Evolutionary conservation across 75 land plant species (phyloP), one percentile per base, ranked within the genome.

Genomic region (Pinus taeda): DNA sequence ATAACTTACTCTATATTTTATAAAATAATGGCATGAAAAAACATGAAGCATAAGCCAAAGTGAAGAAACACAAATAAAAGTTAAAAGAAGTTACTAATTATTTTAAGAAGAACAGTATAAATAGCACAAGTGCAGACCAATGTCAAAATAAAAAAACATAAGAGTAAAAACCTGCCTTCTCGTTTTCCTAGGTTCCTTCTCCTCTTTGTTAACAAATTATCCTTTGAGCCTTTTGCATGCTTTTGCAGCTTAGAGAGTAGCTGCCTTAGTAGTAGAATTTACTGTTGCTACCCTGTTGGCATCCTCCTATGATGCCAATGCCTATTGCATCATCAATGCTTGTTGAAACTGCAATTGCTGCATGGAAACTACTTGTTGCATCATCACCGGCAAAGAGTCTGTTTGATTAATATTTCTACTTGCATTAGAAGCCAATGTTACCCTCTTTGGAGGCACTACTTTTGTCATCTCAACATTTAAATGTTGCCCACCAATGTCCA

Each of bases 321-420:
- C 84, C 75, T 85, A 85, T 63, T 85, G 87, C 81, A 79, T 82
- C 63, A 84, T 57, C 63, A 85, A 65, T 26, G 87, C 87, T 74
- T 85, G 87, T 79, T 85, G 87, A 65, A 85, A 85, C 36, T 85
- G 87, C 57, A 83, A 84, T 79, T 85, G 87, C 77, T 85, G 87
- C 77, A 82, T 83, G 3, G 76, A 85, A 57, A 85, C 84, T 15
- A 85, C 87, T 57, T 85, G 87, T 71, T 83, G 85, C 87, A 83
- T 83, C 86, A 84, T 81, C 79, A 81, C 76, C 29, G 83, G 85
- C 55, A 83, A 61, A 30, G 59, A 66, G 14, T 77, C 63, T 15
- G 78, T 60, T 14, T 67, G 72, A 57, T 24, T 22, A 17, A 70
- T 75, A 65, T 61, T 81, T 60, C 66, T 15, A 39, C 59, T 57